Evolutionary conservation across 2,329 filamentous ascomycete species (phyloP), one percentile per base, ranked within the genome.

Genomic region (Sordariomycetes sp.): DNA sequence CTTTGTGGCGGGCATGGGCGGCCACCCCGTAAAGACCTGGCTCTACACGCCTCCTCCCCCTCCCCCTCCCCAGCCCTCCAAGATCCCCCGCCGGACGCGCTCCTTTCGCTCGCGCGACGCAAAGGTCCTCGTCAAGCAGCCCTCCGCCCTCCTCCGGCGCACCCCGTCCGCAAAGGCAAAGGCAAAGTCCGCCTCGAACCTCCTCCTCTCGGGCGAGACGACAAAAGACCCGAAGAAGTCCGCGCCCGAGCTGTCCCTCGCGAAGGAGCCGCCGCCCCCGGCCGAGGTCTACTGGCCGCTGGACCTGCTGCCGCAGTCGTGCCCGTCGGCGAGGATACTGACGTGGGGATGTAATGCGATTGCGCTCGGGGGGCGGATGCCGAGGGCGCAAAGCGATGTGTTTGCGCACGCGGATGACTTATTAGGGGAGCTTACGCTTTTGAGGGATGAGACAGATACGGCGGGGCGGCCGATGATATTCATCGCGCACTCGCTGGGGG

Each of bases 331-430:
- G 4, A 62, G 69, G 22, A 61, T 71, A 8, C 61, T 66, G 6
- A 67, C 65, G 3, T 71, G 67, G 67, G 69, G 68, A 2, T 69
- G 67, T 58, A 65, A 67, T 34, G 66, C 64, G 1, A 62, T 69
- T 0, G 61, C 62, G 0, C 59, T 62, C 1, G 61, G 66, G 46
- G 63, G 63, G 34, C 62, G 65, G 32, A 64, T 68, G 6, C 61
- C 66, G 1, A 64, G 64, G 1, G 63, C 62, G 0, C 67, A 69
- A 57, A 64, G 64, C 12, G 65, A 66, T 55, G 62, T 69, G 11
- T 68, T 69, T 57, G 65, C 64, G 8, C 66, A 69, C 54, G 67
- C 67, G 0, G 57, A 58, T 6, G 66, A 69, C 12, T 60, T 70
- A 12, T 58, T 70, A 1, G 55, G 61, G 2, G 67, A 69, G n/a